Percentiles rank a stretch among this genome's conserved stretches.
phyloP scores from a whole-genome alignment of 768 basidiomycete genomes.

The Leccinum longicurvipes region DNA sequence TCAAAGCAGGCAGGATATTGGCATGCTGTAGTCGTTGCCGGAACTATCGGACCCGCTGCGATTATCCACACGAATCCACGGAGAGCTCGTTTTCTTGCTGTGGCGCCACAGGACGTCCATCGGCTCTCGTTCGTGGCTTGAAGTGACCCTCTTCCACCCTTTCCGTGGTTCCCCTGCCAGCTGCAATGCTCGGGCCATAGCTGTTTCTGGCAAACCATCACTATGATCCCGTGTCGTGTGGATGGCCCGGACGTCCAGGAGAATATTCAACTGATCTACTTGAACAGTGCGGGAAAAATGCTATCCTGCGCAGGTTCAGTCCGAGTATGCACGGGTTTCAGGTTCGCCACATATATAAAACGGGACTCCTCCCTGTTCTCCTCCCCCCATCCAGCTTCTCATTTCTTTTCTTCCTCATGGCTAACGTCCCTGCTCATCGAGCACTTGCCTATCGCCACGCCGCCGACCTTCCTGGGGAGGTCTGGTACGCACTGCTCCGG shows the following conservation, averaged over 20 bases:
- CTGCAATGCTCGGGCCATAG: neutral
- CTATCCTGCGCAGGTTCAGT: neutral
- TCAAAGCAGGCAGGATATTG: neutral
- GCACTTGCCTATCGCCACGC: slow-evolving; percentile 3
- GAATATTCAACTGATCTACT: slow-evolving; percentile 3
- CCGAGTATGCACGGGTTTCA: neutral
- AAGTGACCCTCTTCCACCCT: neutral
- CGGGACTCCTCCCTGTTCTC: neutral
- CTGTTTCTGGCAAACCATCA: neutral
- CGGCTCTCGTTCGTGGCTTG: slow-evolving; percentile 7
- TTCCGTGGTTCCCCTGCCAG: neutral
- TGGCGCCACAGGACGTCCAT: slow-evolving; percentile 1
- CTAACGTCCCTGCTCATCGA: neutral
- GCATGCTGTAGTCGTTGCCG: neutral
- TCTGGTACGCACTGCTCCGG: slow-evolving; percentile 29
- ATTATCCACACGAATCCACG: neutral
- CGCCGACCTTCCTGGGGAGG: slow-evolving; percentile 17
- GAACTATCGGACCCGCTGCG: neutral
- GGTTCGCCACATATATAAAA: slow-evolving; percentile 12
- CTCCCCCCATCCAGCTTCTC: slow-evolving; percentile 11
- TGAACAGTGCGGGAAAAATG: neutral
- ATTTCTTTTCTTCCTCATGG: slow-evolving; percentile 13
- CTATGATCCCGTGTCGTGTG: neutral
- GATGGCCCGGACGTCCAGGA: too few relatives aligned
- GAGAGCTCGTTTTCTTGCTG: neutral